Evolutionary conservation across 768 basidiomycete genomes (phyloP), one percentile per base, ranked within the genome.

Genomic region (Tricholoma matsutake): DNA sequence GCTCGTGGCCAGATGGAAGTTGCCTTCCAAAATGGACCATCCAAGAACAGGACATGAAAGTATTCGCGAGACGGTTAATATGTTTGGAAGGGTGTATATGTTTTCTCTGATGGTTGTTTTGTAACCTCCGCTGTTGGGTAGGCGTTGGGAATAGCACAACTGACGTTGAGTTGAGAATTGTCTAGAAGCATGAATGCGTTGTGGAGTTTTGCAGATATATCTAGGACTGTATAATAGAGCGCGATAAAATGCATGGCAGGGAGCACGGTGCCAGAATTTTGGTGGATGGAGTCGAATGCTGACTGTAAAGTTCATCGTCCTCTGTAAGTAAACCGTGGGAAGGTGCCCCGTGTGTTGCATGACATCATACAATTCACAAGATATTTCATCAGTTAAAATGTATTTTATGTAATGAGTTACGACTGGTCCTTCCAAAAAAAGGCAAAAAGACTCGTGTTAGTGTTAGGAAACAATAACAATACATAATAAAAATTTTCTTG

Each of bases 11-110:
- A 88, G 77, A 45, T 81, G 73, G 68, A 91, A 95, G 68, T 97
- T 82, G 60, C 88, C 88, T 37, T 94, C 76, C 37, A 98, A 68
- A 59, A 98, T 91, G 29, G 89, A 86, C 85, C 91, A 97, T 4
- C 92, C 96, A n/a, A 99, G 83, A 11, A 90, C 78, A 9, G 97
- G 97, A 70, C 95, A 97, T 0, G 96, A 86, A 14, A 86, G 66
- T 66, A 99, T 96, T 49, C 97, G 84, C 1, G 94, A 94, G 22
- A 87, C 68, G 1, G 97, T 98, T 43, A 99, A 79, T 6, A 92
- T 69, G 70, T 99, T 99, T 0, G 97, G 97, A 34, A 96, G 65
- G 1, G 97, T 99, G 77, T 97, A 98, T 61, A 95, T 93, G 70
- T 96, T 93, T 73, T 96, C 94, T 64, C 83, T 81, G 9, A 81